Conservation (phyloP, 345 rosid genomes). For the Mercurialis annua region DNA sequence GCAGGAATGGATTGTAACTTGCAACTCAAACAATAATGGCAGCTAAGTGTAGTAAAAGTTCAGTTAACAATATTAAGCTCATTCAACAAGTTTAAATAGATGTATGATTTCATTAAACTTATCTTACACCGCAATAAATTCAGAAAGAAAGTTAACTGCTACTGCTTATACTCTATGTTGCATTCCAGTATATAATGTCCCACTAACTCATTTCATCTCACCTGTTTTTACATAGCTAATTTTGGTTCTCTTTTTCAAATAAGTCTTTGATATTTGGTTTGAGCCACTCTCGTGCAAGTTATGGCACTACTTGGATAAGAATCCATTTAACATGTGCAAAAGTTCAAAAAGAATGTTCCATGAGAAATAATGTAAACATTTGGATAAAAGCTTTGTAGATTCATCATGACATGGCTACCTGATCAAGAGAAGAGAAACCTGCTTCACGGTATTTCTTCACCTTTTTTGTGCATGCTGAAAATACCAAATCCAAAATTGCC, state of each 20-base stretch:
- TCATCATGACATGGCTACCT: slow-evolving; percentile 39
- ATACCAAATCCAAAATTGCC: slow-evolving; percentile 57
- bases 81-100: not conserved
- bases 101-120: too few relatives aligned
- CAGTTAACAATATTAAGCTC: not conserved
- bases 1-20: not conserved
- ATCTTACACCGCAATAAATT: too few relatives aligned
- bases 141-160: too few relatives aligned
- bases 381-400: not conserved
- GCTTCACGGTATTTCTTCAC: slow-evolving; percentile 80
- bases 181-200: too few relatives aligned
- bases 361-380: not conserved
- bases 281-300: not conserved
- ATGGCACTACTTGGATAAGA: not conserved
- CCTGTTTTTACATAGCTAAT: not conserved
- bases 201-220: too few relatives aligned
- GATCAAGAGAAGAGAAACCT: slow-evolving; percentile 68
- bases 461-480: slow-evolving; percentile 75
- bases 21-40: slow-evolving; percentile 2
- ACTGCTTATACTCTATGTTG: too few relatives aligned
- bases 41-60: slow-evolving; percentile 1
- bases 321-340: not conserved
- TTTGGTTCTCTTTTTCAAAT: not conserved
- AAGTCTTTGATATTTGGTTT: not conserved
- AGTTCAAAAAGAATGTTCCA: not conserved